Base-by-base conservation (phyloP, 352 stramenopile genomes). In the Hyaloperonospora arabidopsidis region DNA sequence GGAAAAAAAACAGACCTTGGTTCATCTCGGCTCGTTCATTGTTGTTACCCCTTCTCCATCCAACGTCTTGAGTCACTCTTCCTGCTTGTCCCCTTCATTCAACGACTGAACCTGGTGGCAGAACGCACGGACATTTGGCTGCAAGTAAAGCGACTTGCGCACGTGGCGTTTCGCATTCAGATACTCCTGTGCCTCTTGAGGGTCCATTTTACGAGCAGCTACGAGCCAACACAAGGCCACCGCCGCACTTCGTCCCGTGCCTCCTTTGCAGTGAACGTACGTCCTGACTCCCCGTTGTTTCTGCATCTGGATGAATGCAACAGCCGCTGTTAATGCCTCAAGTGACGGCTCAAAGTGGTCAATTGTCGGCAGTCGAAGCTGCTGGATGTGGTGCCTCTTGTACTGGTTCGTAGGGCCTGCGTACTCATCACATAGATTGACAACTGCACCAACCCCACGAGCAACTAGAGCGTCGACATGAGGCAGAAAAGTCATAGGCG, bases 341-440 rank as follows among this genome's bases (percentile, higher is more conserved):
- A 93, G 52, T 2, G 78, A 80, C 17, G 85, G 86, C 58, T 96
- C 86, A 10, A 63, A 82, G 65, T 95, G 84, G 72, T 96, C 85
- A 69, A 97, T 88, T 5, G 92, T 97, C 3, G 84, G 90, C 1
- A 97, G 66, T 29, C 77, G 74, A 13, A 98, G 73, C 45, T 97
- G 81, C 39, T 83, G 63, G n/a, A 97, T 96, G 45, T 89, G 79
- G 8, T 89, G 61, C 52, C 84, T 76, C 49, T 76, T 67, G 74
- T 98, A 98, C 47, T 91, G 74, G 18, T 65, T 59, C 17, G 86
- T 52, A 2, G 95, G 95, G 0, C 95, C 95, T 2, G 54, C 41
- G 61, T 98, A 98, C 70, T 98, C 95, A 57, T 98, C 92, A 62
- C 93, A 98, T 54, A 98, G 76, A 54, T 98, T 98, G 32, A 98